A percentile compares a stretch with the other conserved stretches of the same genome.
Conservation (phyloP, 2,329 filamentous ascomycete species). For the Fusarium oligoseptatum region DNA sequence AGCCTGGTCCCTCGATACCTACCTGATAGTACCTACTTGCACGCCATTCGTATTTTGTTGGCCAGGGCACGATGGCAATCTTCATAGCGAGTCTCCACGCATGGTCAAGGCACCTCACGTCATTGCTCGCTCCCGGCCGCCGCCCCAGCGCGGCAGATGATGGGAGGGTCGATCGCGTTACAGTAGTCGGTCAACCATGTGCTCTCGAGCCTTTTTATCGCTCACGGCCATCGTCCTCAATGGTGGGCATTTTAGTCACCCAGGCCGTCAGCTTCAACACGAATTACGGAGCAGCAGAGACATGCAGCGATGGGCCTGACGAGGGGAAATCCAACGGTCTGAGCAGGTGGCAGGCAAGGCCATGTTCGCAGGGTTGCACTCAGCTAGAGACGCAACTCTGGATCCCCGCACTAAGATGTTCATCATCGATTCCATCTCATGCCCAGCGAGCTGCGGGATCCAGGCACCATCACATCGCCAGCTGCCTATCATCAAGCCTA, state of each 20-base stretch:
- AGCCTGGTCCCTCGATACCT: neutral
- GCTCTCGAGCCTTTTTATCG: slow-evolving; percentile 10
- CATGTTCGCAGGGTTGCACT: slow-evolving; percentile 40
- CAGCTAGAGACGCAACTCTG: slow-evolving; percentile 33
- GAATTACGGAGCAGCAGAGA: slow-evolving; percentile 36
- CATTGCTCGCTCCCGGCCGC: slow-evolving; percentile 28
- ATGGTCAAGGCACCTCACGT: slow-evolving; percentile 21
- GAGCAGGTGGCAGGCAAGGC: slow-evolving; percentile 22
- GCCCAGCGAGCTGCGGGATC: slow-evolving; percentile 40
- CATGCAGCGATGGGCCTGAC: slow-evolving; percentile 19
- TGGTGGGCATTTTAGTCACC: slow-evolving; percentile 12
- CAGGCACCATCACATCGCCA: slow-evolving; percentile 41
- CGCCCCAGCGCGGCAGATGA: slow-evolving; percentile 14
- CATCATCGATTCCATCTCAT: slow-evolving; percentile 40
- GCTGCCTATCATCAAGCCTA: slow-evolving; percentile 26
- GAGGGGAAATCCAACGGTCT: slow-evolving; percentile 4
- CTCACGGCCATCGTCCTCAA: slow-evolving; percentile 7
- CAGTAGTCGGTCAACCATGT: slow-evolving; percentile 1
- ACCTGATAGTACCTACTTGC: neutral
- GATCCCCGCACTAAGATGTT: slow-evolving; percentile 35
- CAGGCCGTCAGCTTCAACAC: slow-evolving; percentile 16
- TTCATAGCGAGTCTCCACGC: neutral
- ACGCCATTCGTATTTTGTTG: neutral
- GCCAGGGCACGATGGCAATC: neutral
- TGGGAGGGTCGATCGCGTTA: slow-evolving; percentile 22